These are phyloP conservation scores for Taphrina betulina DNA, from an alignment of 1,139 yeast species.

Conservation along the genomic window DNA sequence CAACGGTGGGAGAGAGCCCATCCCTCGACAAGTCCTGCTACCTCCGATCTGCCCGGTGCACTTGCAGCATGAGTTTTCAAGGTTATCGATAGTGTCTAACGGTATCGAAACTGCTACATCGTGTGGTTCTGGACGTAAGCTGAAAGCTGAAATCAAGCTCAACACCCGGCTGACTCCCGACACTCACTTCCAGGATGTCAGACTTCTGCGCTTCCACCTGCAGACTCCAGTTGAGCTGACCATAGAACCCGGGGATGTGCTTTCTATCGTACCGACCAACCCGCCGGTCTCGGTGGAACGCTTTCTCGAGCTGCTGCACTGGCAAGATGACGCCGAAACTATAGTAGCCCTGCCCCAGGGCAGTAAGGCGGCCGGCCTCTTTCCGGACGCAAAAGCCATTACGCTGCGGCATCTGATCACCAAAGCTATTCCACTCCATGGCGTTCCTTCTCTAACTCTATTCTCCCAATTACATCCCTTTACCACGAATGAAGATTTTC, in stretches of 20 bases:
- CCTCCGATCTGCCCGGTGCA: constrained; percentile 49
- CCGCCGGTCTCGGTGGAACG: constrained; percentile 61
- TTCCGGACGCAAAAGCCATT: constrained; percentile 48
- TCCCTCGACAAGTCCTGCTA: constrained; percentile 50
- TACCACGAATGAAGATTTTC: constrained; percentile 63
- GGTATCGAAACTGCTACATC: background rate
- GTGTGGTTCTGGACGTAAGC: background rate
- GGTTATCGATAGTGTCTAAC: background rate
- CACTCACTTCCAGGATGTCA: constrained; percentile 88
- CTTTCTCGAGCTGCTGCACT: constrained; percentile 67
- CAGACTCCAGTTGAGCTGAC: background rate
- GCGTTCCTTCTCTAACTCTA: constrained; percentile 82
- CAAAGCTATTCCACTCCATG: constrained; percentile 74
- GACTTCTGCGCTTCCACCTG: constrained; percentile 45
- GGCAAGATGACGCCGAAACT: constrained; percentile 68
- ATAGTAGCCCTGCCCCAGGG: constrained; percentile 38
- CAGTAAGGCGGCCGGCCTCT: constrained; percentile 20
- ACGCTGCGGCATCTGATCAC: constrained; percentile 73
- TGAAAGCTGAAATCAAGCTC: constrained; percentile 42
- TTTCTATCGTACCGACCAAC: constrained; percentile 58
- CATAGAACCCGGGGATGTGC: constrained; percentile 8
- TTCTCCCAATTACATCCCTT: constrained; percentile 66
- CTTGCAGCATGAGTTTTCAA: constrained; percentile 3
- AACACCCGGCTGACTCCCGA: constrained; percentile 63
- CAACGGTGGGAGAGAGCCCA: constrained; percentile 38